These are phyloP conservation scores for Urostyla sp. DNA, from an alignment of 73 alveolate species.

Conservation along the genomic window DNA sequence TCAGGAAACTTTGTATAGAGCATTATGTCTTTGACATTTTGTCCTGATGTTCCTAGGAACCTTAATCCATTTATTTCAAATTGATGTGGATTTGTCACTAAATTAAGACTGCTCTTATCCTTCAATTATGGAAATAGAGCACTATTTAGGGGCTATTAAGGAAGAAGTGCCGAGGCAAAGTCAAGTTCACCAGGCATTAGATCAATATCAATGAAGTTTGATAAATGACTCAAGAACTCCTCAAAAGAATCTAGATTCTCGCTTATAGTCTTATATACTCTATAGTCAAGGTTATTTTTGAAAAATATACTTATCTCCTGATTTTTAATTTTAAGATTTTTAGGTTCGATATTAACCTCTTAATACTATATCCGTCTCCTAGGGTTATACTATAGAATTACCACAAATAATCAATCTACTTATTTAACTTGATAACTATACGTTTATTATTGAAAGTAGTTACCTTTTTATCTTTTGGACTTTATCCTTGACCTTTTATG, in stretches of 20 bases:
- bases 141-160: constrained; percentile 60
- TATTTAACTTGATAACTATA: constrained; percentile 50
- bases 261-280: constrained; percentile 52
- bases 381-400: constrained; percentile 59
- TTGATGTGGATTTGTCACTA: constrained; percentile 68
- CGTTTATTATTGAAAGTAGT: background rate
- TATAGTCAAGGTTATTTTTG: background rate
- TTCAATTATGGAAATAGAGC: constrained; percentile 52
- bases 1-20: constrained; percentile 11
- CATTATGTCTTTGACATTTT: constrained; percentile 52
- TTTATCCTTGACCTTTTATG: constrained; percentile 49
- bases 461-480: constrained; percentile 43
- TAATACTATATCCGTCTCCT: constrained; percentile 61
- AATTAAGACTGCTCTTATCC: background rate
- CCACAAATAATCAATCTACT: constrained; percentile 68
- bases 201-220: constrained; percentile 46
- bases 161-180: constrained; percentile 53
- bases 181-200: constrained; percentile 72
- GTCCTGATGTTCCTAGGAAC: constrained; percentile 64
- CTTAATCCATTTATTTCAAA: constrained; percentile 55
- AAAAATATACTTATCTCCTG: constrained; percentile 5
- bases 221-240: constrained; percentile 22
- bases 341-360: constrained; percentile 68
- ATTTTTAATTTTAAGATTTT: constrained; percentile 40
- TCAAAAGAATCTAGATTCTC: constrained; percentile 62